Conservation (phyloP, 768 basidiomycete species). For the Termitomyces sp. region DNA sequence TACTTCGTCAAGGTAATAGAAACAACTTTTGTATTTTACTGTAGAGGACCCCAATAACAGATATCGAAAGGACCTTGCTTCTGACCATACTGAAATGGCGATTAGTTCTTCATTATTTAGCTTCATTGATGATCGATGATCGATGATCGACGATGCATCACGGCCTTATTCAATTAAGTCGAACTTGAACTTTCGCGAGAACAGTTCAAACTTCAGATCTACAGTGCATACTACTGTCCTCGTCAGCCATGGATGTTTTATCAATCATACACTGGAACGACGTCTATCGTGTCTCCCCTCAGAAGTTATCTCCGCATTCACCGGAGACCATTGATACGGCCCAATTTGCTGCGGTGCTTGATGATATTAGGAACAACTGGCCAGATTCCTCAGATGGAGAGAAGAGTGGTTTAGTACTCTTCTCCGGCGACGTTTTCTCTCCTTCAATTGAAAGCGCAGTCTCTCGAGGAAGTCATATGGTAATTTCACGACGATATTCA, state of each 20-base stretch:
- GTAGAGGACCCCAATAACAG: constrained; percentile 7
- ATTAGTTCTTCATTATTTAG: neutral
- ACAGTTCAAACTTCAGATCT: too few relatives aligned
- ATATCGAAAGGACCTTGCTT: neutral
- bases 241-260: constrained; percentile 20
- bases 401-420: constrained; percentile 75
- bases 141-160: too few relatives aligned
- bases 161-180: too few relatives aligned
- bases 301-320: constrained; percentile 56
- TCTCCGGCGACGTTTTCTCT: constrained; percentile 88
- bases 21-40: constrained; percentile 76
- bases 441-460: constrained; percentile 86
- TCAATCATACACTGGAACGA: constrained; percentile 75
- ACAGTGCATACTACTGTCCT: neutral
- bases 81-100: neutral
- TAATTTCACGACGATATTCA: constrained; percentile 22
- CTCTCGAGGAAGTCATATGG: constrained; percentile 91
- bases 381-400: constrained; percentile 40
- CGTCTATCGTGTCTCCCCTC: constrained; percentile 78
- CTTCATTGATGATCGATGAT: too few relatives aligned
- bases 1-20: constrained; percentile 63
- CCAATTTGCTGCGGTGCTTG: constrained; percentile 76
- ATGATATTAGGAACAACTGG: constrained; percentile 64
- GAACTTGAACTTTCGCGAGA: too few relatives aligned
- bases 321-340: constrained; percentile 79